Conservation (phyloP, 352 stramenopile genomes). For the Phytophthora litchii region DNA sequence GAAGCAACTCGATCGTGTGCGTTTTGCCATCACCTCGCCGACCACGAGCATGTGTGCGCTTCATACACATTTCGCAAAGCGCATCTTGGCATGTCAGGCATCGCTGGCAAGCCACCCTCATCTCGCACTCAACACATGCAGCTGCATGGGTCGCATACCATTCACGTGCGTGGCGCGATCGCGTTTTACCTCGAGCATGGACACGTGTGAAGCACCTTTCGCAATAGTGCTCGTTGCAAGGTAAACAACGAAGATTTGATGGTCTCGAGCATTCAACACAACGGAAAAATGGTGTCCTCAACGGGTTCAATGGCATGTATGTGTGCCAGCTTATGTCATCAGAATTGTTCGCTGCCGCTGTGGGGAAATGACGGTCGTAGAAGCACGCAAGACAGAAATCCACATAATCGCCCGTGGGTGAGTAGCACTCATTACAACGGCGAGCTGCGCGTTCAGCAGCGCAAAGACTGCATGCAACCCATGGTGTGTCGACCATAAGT, state of each 20-base stretch:
- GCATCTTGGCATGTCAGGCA: constrained; percentile 75
- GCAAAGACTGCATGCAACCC: constrained; percentile 62
- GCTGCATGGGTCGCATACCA: constrained; percentile 56
- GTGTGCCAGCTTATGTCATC: constrained; percentile 56
- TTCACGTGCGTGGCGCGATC: constrained; percentile 60
- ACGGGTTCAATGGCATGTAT: constrained; percentile 56
- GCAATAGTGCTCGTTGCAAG: constrained; percentile 84
- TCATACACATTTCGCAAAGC: constrained; percentile 71
- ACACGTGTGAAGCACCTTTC: constrained; percentile 76
- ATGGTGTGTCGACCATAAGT: constrained; percentile 11
- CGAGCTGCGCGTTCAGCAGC: constrained; percentile 59
- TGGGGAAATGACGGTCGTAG: constrained; percentile 53
- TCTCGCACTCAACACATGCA: constrained; percentile 80
- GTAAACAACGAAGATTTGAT: constrained; percentile 63
- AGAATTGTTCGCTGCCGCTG: constrained; percentile 23
- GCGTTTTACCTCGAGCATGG: constrained; percentile 65
- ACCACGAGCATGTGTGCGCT: constrained; percentile 62
- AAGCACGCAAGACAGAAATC: constrained; percentile 82
- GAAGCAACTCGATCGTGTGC: constrained; percentile 56
- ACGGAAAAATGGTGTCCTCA: constrained; percentile 48
- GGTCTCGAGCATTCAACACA: constrained; percentile 80
- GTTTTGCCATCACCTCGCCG: constrained; percentile 30
- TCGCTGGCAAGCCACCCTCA: constrained; percentile 59
- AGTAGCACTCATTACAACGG: constrained; percentile 75
- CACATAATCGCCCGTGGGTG: constrained; percentile 62